Evolutionary conservation across 441 rosid genomes (phyloP).

Genomic region (Daphne laureola): DNA sequence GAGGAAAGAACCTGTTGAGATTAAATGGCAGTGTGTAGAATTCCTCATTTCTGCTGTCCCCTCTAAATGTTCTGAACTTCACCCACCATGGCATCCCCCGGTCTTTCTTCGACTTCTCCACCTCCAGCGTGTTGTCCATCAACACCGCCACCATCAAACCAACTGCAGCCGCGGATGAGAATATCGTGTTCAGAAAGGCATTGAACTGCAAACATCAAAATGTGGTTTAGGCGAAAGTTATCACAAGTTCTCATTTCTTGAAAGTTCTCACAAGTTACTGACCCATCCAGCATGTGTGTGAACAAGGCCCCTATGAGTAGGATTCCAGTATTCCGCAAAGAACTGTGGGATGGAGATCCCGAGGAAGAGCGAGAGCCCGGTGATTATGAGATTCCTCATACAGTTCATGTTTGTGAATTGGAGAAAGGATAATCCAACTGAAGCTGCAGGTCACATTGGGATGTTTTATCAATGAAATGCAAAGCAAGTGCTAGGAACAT

Average conservation of each 20-base stretch:
- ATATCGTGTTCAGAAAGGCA: constrained; percentile 52
- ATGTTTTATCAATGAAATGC: neutral
- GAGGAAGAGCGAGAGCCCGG: constrained; percentile 54
- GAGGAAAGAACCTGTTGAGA: constrained; percentile 68
- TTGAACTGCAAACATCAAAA: constrained; percentile 30
- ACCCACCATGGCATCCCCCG: constrained; percentile 87
- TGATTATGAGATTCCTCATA: constrained; percentile 57
- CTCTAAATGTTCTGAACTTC: constrained; percentile 54
- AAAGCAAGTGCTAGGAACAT: neutral
- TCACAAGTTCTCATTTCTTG: neutral
- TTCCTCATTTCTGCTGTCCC: constrained; percentile 65
- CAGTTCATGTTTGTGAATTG: constrained; percentile 76
- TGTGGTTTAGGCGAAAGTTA: neutral
- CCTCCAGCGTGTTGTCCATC: constrained; percentile 55
- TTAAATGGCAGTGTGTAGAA: constrained; percentile 69
- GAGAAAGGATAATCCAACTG: constrained; percentile 65
- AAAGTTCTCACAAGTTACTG: neutral
- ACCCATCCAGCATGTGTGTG: constrained; percentile 66
- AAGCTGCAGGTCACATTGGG: constrained; percentile 28
- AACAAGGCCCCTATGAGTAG: constrained; percentile 37
- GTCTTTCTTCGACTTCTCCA: constrained; percentile 52
- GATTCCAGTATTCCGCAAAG: constrained; percentile 46
- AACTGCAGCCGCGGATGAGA: constrained; percentile 56
- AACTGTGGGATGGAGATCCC: constrained; percentile 62
- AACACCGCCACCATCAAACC: constrained; percentile 51